phyloP scores from a whole-genome alignment of 331 rosid genomes.

The Malus hybrid region DNA sequence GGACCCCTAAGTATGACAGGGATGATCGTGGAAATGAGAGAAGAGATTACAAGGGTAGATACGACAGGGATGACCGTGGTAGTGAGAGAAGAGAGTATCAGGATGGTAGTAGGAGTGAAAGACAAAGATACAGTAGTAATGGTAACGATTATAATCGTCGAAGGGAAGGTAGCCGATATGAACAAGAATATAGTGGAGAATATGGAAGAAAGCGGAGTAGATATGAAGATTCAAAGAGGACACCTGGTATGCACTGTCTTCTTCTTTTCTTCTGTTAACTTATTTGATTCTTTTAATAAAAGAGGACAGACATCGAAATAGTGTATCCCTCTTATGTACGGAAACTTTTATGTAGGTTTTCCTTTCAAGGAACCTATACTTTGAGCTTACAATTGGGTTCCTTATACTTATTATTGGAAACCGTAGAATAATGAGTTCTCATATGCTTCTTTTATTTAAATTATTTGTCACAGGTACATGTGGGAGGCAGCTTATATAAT shows the following conservation, averaged over 20 bases:
- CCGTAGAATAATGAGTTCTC: not conserved
- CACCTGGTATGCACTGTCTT: constrained; percentile 48
- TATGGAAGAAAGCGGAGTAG: constrained; percentile 48
- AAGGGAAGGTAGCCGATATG: constrained; percentile 56
- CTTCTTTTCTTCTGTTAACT: not conserved
- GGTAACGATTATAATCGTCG: constrained; percentile 42
- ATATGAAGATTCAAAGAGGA: constrained; percentile 70
- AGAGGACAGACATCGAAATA: not conserved
- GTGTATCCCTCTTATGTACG: not conserved
- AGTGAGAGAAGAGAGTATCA: constrained; percentile 48
- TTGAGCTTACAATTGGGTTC: not conserved
- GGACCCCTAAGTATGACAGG: constrained; percentile 35
- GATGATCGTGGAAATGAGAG: constrained; percentile 36
- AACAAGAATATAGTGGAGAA: constrained; percentile 41
- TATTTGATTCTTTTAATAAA: not conserved
- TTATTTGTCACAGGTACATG: not conserved
- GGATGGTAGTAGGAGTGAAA: constrained; percentile 40
- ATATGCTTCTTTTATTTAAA: not conserved
- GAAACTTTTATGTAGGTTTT: not conserved
- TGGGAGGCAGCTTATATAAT: not conserved
- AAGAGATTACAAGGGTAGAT: constrained; percentile 22
- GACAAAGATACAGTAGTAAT: constrained; percentile 29
- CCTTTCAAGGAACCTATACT: not conserved
- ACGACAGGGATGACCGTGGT: constrained; percentile 41
- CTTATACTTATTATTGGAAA: not conserved